A percentile compares a stretch with the other conserved stretches of the same genome.
These are phyloP conservation scores for Cajanus cajan DNA, from an alignment of 306 rosid genomes.

Conservation along the genomic window DNA sequence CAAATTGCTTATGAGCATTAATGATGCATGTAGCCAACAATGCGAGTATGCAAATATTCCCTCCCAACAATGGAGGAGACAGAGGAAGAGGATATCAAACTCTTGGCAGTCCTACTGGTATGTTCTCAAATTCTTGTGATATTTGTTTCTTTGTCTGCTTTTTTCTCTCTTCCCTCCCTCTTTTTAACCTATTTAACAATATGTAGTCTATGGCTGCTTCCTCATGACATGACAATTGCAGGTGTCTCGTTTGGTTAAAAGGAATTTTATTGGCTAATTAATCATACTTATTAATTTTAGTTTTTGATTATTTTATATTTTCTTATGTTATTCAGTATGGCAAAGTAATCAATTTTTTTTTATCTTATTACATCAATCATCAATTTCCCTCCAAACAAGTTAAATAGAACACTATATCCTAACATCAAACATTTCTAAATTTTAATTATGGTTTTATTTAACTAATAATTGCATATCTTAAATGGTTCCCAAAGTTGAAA, in stretches of 20 bases:
- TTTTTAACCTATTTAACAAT: background rate
- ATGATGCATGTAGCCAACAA: constrained; percentile 47
- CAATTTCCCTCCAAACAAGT: background rate
- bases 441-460: background rate
- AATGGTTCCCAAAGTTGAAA: background rate
- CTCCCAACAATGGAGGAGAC: constrained; percentile 66
- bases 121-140: constrained; percentile 31
- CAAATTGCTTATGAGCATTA: background rate
- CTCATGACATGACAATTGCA: background rate
- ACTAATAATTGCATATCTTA: constrained; percentile 9
- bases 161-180: background rate
- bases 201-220: background rate
- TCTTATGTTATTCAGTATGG: background rate
- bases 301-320: background rate
- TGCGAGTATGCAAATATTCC: constrained; percentile 81
- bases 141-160: background rate
- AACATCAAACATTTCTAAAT: background rate
- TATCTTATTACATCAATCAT: background rate
- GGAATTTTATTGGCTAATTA: background rate
- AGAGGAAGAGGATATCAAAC: constrained; percentile 75
- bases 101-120: constrained; percentile 65
- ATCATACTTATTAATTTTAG: background rate
- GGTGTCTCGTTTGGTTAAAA: constrained; percentile 1
- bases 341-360: background rate
- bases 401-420: background rate